A percentile compares a stretch with the other conserved stretches of the same genome.
Evolutionary conservation across 495 filamentous ascomycete genomes (phyloP).

Genomic region (Annulohypoxylon nitens): DNA sequence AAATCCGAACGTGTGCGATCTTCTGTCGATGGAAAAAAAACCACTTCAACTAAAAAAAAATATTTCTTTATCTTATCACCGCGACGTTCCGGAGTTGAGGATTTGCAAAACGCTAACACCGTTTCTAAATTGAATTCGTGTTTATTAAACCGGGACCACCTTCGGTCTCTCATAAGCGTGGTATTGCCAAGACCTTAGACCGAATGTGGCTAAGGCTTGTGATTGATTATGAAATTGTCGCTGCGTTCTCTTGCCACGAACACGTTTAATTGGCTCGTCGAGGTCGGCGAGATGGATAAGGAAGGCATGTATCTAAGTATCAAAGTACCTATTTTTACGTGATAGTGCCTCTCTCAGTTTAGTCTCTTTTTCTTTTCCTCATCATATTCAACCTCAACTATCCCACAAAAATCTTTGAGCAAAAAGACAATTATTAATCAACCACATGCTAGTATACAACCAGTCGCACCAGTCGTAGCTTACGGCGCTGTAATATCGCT

Average conservation of each 20-base stretch:
- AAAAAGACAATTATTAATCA: conserved; percentile 25
- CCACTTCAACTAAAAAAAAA: not conserved
- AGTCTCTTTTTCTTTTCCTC: conserved; percentile 19
- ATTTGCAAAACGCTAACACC: conserved; percentile 9
- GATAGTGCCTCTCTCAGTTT: not conserved
- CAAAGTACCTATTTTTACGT: not conserved
- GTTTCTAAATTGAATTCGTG: conserved; percentile 24
- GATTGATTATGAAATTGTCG: conserved; percentile 27
- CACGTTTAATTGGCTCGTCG: conserved; percentile 33
- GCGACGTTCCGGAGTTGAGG: conserved; percentile 22
- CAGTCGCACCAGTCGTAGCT: not conserved
- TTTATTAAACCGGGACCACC: conserved; percentile 18
- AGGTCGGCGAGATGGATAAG: conserved; percentile 44
- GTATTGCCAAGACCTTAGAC: conserved; percentile 34
- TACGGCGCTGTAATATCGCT: conserved; percentile 1
- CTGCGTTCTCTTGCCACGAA: conserved; percentile 10
- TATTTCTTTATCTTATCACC: conserved; percentile 25
- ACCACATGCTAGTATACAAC: conserved; percentile 7
- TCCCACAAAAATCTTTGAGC: too few species aligned
- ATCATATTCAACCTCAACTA: conserved; percentile 14
- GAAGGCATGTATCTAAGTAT: conserved; percentile 27
- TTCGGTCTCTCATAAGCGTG: conserved; percentile 16
- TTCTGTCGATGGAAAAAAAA: not conserved
- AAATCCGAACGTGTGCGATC: not conserved
- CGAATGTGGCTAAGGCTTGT: conserved; percentile 27